Conservation (phyloP, 192 early-diverging fungal species). For the Coemansia sp. region DNA sequence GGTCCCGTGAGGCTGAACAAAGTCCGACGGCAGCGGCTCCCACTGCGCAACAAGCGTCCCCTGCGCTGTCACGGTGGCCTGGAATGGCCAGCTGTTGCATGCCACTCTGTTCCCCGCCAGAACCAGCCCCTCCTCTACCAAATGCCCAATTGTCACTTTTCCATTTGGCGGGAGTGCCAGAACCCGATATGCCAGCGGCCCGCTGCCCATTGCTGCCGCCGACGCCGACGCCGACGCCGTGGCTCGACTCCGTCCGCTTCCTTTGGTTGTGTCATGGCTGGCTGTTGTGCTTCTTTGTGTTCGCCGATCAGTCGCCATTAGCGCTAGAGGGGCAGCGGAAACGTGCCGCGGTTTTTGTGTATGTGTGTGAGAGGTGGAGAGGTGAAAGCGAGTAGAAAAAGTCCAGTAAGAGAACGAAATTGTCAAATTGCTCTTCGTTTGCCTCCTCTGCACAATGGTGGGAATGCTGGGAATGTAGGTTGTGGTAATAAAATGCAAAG, state of each 20-base stretch:
- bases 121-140: constrained; percentile 40
- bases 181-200: background rate
- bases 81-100: constrained; percentile 56
- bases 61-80: constrained; percentile 26
- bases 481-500: too few species aligned
- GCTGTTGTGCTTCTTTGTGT: constrained; percentile 9
- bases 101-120: constrained; percentile 23
- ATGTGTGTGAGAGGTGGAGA: background rate
- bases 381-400: background rate
- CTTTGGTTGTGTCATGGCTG: constrained; percentile 12
- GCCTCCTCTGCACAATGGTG: background rate
- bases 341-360: background rate
- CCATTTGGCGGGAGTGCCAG: constrained; percentile 3
- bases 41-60: constrained; percentile 42
- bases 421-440: background rate
- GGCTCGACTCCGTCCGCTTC: background rate
- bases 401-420: background rate
- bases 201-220: too few species aligned
- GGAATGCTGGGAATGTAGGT: too few species aligned
- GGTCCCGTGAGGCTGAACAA: constrained; percentile 19
- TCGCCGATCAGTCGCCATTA: constrained; percentile 25
- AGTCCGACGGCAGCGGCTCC: constrained; percentile 26
- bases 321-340: background rate
- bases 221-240: background rate
- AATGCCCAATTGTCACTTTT: constrained; percentile 32